Evolutionary conservation across 768 basidiomycete species (phyloP), one percentile per base, ranked within the genome.

Genomic region (Cytidiella melzeri): DNA sequence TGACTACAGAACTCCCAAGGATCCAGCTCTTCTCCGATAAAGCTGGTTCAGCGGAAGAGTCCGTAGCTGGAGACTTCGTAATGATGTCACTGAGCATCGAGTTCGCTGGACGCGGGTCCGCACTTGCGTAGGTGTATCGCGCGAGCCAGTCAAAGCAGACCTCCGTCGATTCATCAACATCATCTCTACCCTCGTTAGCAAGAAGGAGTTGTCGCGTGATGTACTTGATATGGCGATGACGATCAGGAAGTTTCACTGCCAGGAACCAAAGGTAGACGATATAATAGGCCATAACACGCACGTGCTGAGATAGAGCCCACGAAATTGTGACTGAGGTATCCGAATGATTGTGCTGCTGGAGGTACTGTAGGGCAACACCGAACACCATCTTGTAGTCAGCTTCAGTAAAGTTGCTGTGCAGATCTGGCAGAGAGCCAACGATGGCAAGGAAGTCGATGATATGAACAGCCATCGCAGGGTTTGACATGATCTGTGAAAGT

Each of bases 131-230:
- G 0, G 95, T 87, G 63, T 96, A 96, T 15, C 96, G 77, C 9
- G 92, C 87, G 15, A 99, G 75, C 92, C 94, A 98, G 64, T 99
- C 96, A 61, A 98, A 94, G 67, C 92, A 95, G 28, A 98, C 95
- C 62, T 97, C 92, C 0, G 93, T 90, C 23, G 86, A 84, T 52
- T 89, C 91, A 64, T 98, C 96, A 4, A 94, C 71, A 36, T 79
- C 74, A 1, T 70, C 69, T 46, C 37, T 47, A 11, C 79, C 83
- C 52, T 88, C 86, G 67, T 92, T 92, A 12, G 92, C 92, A 21
- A 92, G 73, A 7, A 94, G 72, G 1, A 99, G 76, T 56, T 92
- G 87, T 7, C 87, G 77, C 0, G 87, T 85, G 63, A 99, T 92
- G 67, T 86, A 92, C 24, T 81, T 78, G 24, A 97, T 78, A 61